Evolutionary conservation across 2,329 filamentous ascomycete genomes (phyloP).

Genomic region (Fusarium begoniae): DNA sequence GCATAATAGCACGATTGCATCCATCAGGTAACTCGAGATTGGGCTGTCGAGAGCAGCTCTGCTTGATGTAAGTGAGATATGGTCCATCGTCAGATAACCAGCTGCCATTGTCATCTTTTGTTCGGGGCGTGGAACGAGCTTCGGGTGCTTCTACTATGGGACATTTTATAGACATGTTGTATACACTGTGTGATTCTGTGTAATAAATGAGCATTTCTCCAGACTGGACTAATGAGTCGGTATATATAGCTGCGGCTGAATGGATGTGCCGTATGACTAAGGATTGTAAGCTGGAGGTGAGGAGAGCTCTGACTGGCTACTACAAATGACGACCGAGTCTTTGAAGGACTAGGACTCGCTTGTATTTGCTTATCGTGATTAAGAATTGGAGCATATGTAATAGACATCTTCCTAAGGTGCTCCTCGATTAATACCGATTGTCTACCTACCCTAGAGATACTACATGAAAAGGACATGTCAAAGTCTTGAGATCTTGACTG

Average conservation of each 20-base stretch:
- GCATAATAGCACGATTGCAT: not conserved
- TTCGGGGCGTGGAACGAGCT: not conserved
- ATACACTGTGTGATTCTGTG: not conserved
- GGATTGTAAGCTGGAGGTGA: not conserved
- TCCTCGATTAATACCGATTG: not conserved
- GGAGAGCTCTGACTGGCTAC: not conserved
- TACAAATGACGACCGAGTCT: not conserved
- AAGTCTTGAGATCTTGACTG: not conserved
- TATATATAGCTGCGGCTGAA: not conserved
- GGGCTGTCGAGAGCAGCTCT: not conserved
- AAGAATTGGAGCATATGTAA: not conserved
- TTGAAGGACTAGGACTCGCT: not conserved
- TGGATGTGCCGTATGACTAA: not conserved
- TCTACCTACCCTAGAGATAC: not conserved
- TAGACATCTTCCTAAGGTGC: not conserved
- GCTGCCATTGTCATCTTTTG: not conserved
- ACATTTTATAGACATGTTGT: not conserved
- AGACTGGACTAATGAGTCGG: not conserved
- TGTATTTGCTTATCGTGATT: not conserved
- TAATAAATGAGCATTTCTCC: not conserved
- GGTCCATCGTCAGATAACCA: not conserved
- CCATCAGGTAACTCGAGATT: constrained; percentile 2
- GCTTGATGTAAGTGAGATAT: not conserved
- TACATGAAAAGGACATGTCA: not conserved
- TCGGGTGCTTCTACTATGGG: not conserved